Evolutionary conservation across 352 stramenopile genomes (phyloP), one percentile per base, ranked within the genome.

Genomic region (Salisapilia sapeloensis): DNA sequence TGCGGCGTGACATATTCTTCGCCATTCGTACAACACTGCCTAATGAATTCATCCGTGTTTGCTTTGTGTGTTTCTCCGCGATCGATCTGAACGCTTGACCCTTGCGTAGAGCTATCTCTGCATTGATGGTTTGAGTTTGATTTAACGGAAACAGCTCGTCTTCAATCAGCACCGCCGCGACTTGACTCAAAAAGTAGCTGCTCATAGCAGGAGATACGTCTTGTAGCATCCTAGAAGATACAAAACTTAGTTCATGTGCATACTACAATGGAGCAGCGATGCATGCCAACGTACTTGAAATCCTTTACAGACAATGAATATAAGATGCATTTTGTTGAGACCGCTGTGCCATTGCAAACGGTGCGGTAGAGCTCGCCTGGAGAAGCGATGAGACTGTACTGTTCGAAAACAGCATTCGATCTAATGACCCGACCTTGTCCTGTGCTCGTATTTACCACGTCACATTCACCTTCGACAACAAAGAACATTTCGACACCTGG

Each of bases 401-500:
- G 64, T 47, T 90, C 74, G 30, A 90, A 84, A 15, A 86, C 61
- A 1, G 70, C 49, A 17, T 81, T 83, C 38, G 72, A 50, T 6
- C 63, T 56, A 8, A 89, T 54, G 29, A 84, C 53, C 14, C 70
- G 59, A 5, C 61, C 66, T 9, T 59, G 34, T 11, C 55, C 51
- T 1, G 66, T 76, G 29, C 62, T 40, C 2, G 70, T 77, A 35
- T 90, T 82, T 21, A 86, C 37, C 21, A 86, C 48, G 39, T 86
- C 71, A 29, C 74, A 90, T 42, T 86, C 60, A 21, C 74, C 74
- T 29, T 86, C 74, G 15, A 90, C 64, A 8, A 90, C 50, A 28
- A 90, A 90, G 41, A 78, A 90, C 44, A 80, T 86, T 38, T 90
- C 74, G 6, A 52, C 62, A 15, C 74, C 70, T 4, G 74, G 70